These are phyloP conservation scores for Monsonia emarginata DNA, from an alignment of 441 rosid genomes.

Conservation along the genomic window DNA sequence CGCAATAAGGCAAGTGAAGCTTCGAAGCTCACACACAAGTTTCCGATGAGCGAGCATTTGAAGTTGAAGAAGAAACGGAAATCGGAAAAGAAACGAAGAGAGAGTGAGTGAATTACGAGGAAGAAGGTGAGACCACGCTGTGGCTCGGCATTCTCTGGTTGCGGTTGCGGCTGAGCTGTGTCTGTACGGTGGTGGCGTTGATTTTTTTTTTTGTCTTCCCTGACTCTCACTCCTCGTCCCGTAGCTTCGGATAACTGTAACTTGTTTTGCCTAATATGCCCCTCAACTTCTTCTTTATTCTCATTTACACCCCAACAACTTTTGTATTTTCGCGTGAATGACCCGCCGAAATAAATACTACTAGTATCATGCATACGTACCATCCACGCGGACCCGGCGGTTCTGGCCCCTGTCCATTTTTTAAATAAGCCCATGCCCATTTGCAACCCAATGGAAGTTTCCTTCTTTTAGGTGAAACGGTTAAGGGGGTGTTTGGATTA, in stretches of 20 bases:
- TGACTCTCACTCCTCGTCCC: not conserved
- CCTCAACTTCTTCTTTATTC: not conserved
- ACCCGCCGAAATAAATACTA: too few species aligned
- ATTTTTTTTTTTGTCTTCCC: not conserved
- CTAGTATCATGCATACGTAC: too few species aligned
- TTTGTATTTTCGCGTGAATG: not conserved
- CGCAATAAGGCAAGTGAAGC: not conserved
- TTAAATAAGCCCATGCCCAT: too few species aligned
- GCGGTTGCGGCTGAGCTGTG: not conserved
- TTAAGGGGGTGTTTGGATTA: too few species aligned
- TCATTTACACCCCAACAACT: not conserved
- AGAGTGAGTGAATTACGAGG: not conserved
- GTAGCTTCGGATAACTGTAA: not conserved
- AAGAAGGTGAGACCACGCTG: conserved; percentile 3
- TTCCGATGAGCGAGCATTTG: not conserved
- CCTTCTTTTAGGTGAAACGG: too few species aligned
- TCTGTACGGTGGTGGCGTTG: not conserved
- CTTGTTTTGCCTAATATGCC: not conserved
- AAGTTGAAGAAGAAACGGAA: conserved; percentile 3
- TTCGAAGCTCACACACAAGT: not conserved
- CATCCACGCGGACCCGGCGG: too few species aligned
- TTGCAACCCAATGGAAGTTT: too few species aligned
- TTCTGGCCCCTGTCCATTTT: too few species aligned
- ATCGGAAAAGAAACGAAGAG: not conserved
- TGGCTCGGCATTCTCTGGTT: conserved; percentile 19